Evolutionary conservation across 768 basidiomycete species (phyloP), one percentile per base, ranked within the genome.

Genomic region (Panaeolus cyanescens): DNA sequence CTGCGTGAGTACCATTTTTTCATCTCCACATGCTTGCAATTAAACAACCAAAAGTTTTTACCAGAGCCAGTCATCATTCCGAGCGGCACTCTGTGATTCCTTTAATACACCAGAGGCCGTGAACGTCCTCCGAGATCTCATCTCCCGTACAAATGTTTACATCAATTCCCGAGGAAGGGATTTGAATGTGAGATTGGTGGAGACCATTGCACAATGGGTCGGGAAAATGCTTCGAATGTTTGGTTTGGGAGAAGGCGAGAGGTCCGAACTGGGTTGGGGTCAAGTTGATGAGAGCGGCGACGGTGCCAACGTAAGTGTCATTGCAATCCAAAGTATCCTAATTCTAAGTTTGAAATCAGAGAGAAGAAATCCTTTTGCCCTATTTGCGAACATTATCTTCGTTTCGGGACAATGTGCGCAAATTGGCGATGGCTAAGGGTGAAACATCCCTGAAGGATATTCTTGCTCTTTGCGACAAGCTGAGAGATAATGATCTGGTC

Each of bases 41-140:
- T 56, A 37, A 19, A 37, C 56, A 66, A 61, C 62, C 64, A 20
- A 54, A 42, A 97, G 95, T 66, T 79, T 96, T 33, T 82, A 91
- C 65, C 78, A 85, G 57, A 85, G 88, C 53, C 96, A 96, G 72
- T 66, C 82, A 39, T 80, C 84, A 7, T 96, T 99, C 83, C 88
- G 93, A 57, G 80, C 77, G 12, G 92, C 95, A 0, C 87, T 99
- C 53, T 96, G 92, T 75, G 96, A 99, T 74, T 98, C 96, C 0
- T 97, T 99, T 83, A 96, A 99, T 72, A 99, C 97, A 0, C 94
- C 95, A 2, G 82, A 78, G 17, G 96, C 95, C 0, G 74, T 99
- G 22, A 83, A 85, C 66, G 77, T 87, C 59, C 76, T 99, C 17
- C 83, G 91, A 12, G 90, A 95, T 62, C 79, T 99, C 34, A 87